Evolutionary conservation across 1,139 yeast species (phyloP).

Genomic region (Suhomyces bolitotheri): DNA sequence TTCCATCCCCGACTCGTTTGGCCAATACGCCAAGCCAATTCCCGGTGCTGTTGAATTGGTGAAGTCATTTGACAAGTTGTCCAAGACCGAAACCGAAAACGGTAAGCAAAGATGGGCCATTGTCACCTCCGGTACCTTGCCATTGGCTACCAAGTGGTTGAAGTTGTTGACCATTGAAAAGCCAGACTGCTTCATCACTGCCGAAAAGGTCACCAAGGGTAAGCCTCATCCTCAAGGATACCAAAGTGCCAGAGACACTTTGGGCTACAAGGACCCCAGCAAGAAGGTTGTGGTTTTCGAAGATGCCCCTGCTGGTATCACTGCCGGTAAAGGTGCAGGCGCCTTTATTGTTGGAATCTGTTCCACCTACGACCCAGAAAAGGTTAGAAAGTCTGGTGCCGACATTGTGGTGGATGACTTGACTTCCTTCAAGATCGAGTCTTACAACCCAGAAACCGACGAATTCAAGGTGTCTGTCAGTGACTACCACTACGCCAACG

Average conservation of each 20-base stretch:
- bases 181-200: slow-evolving; percentile 78
- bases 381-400: slow-evolving; percentile 74
- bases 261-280: slow-evolving; percentile 48
- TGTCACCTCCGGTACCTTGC: slow-evolving; percentile 80
- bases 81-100: slow-evolving; percentile 43
- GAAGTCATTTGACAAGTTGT: slow-evolving; percentile 48
- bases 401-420: slow-evolving; percentile 77
- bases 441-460: slow-evolving; percentile 46
- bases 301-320: slow-evolving; percentile 87
- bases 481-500: slow-evolving; percentile 49
- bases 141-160: slow-evolving; percentile 79
- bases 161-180: slow-evolving; percentile 58
- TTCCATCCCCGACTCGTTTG: slow-evolving; percentile 69
- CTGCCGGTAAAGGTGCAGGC: slow-evolving; percentile 84
- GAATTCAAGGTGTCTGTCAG: slow-evolving; percentile 47
- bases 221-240: slow-evolving; percentile 88
- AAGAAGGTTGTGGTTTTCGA: slow-evolving; percentile 72
- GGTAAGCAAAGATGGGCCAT: slow-evolving; percentile 69
- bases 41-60: slow-evolving; percentile 72
- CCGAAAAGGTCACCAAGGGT: slow-evolving; percentile 74
- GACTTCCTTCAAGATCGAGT: slow-evolving; percentile 46
- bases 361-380: slow-evolving; percentile 70
- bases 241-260: slow-evolving; percentile 59
- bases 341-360: slow-evolving; percentile 83
- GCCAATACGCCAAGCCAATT: slow-evolving; percentile 69